These are phyloP conservation scores for Podospora appendiculata DNA, from an alignment of 495 filamentous ascomycete genomes.

Conservation along the genomic window DNA sequence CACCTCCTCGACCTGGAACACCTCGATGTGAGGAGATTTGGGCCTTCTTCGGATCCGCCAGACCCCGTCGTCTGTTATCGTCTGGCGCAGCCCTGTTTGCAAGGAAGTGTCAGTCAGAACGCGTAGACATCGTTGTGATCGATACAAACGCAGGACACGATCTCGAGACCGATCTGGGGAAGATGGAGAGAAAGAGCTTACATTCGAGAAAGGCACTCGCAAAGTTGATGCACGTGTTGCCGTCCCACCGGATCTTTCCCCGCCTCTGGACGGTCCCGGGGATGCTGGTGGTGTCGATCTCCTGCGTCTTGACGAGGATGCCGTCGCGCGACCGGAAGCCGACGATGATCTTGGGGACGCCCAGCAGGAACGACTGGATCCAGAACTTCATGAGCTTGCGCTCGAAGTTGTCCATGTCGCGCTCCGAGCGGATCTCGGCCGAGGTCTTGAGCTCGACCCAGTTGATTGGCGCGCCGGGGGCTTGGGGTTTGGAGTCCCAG, in stretches of 20 bases:
- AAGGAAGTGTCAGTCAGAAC: not conserved
- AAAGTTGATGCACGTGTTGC: constrained; percentile 87
- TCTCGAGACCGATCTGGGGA: not conserved
- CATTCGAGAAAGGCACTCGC: constrained; percentile 67
- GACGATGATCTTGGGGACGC: constrained; percentile 84
- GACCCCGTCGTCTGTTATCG: constrained; percentile 62
- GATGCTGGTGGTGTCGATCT: constrained; percentile 69
- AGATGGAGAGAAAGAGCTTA: constrained; percentile 16
- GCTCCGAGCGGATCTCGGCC: constrained; percentile 55
- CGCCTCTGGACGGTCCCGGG: constrained; percentile 61
- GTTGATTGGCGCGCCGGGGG: constrained; percentile 59
- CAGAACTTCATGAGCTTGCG: constrained; percentile 90
- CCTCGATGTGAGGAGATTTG: constrained; percentile 52
- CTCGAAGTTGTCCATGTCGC: constrained; percentile 69
- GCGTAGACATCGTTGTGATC: not conserved
- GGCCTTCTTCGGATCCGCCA: constrained; percentile 69
- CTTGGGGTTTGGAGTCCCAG: constrained; percentile 70
- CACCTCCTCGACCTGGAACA: constrained; percentile 62
- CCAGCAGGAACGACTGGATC: constrained; percentile 92
- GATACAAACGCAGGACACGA: not conserved
- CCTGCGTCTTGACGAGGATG: constrained; percentile 59
- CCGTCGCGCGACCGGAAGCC: constrained; percentile 75
- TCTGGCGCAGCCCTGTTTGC: constrained; percentile 52
- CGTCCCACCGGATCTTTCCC: constrained; percentile 69
- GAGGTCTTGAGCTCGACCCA: constrained; percentile 96